Evolutionary conservation across 257 asterid genomes (phyloP), one percentile per base, ranked within the genome.

Genomic region (Haberlea rhodopensis): DNA sequence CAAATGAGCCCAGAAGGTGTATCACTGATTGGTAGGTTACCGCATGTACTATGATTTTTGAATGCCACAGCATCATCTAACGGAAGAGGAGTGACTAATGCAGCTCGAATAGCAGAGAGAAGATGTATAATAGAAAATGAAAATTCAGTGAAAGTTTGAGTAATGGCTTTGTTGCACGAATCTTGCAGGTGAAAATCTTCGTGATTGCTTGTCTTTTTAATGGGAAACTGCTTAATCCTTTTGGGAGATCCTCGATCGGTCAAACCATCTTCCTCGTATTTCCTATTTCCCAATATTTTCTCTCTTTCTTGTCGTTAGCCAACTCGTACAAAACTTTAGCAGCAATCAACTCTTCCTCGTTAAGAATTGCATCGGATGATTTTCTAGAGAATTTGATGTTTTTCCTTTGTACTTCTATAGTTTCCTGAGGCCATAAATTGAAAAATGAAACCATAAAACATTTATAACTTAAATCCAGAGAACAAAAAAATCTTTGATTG

Each of bases 51-150:
- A 25, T 13, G n/a, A 18, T 59, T 25, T 15, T 32, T 16, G 8
- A 5, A 9, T 32, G 40, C 40, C 26, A n/a, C 15, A 8, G 18
- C 18, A 32, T 2, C 0, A 7, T 52, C 27, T 13, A 8, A n/a
- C 4, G 71, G 8, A 6, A 20, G 27, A 26, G 74, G 74, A 32
- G 76, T 60, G 26, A 11, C 48, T 58, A 75, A 22, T 43, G 66
- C 67, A 40, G 26, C 15, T 1, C 71, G 71, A 67, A 75, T 48
- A 29, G 71, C 70, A 7, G 76, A 70, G 24, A 75, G 62, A 57
- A 75, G 66, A n/a, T 54, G 61, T 26, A 65, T 37, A 28, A 65
- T 27, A 46, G 58, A 56, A 23, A 70, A 75, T 31, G 63, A 34
- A 29, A 53, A 59, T 56, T 49, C 67, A 24, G 51, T 20, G 22